Evolutionary conservation across 148 eudicot species (phyloP).

Genomic region (Rhododendron ferrugineum): DNA sequence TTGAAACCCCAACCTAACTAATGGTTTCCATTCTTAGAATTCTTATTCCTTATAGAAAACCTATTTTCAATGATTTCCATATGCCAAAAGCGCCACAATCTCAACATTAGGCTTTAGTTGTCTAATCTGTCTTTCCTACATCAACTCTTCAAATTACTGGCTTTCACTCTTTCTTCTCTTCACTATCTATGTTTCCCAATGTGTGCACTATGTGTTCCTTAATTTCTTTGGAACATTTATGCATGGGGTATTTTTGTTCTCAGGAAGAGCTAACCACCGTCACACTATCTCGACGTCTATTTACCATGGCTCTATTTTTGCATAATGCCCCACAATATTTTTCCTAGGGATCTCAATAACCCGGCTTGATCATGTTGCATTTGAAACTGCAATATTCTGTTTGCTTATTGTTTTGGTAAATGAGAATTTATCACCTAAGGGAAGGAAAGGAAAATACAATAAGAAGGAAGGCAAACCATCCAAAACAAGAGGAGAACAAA

Average conservation of each 20-base stretch:
- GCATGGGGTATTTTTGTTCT: neutral
- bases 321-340: neutral
- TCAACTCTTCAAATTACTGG: neutral
- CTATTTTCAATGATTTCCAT: neutral
- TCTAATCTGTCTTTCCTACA: neutral
- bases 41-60: neutral
- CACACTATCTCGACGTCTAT: neutral
- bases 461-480: neutral
- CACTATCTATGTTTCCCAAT: neutral
- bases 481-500: neutral
- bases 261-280: neutral
- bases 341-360: neutral
- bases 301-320: neutral
- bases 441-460: neutral
- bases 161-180: neutral
- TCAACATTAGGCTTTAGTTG: neutral
- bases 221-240: neutral
- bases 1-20: neutral
- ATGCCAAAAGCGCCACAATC: neutral
- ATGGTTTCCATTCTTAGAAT: neutral
- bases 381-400: neutral
- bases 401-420: neutral
- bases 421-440: neutral
- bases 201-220: neutral
- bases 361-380: neutral